These are phyloP conservation scores for Cyberlindnera veronae DNA, from an alignment of 805 yeast genomes.

Conservation along the genomic window DNA sequence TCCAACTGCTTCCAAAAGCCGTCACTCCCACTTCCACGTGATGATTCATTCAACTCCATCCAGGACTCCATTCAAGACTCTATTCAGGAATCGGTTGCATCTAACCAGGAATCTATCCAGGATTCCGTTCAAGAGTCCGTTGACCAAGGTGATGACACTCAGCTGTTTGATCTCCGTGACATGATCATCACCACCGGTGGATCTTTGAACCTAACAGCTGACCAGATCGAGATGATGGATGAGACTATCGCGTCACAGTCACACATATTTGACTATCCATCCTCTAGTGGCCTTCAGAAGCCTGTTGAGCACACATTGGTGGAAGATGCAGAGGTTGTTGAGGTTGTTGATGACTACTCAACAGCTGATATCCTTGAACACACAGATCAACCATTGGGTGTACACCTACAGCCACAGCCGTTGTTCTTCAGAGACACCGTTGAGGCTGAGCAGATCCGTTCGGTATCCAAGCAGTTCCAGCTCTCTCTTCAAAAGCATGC, in stretches of 20 bases:
- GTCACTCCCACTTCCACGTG: constrained; percentile 1
- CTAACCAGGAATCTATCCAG: constrained; percentile 11
- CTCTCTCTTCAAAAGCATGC: constrained; percentile 2
- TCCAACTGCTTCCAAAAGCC: constrained; percentile 3
- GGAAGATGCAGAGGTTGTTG: too few species aligned
- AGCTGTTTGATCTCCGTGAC: constrained; percentile 20
- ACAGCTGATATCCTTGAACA: constrained; percentile 2
- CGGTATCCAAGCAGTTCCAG: constrained; percentile 1
- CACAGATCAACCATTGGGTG: constrained; percentile 14
- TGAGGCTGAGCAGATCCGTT: constrained; percentile 22
- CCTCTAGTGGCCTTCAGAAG: background rate
- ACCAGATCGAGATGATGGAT: constrained; percentile 12
- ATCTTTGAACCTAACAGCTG: constrained; percentile 6
- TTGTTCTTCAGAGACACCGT: constrained; percentile 15
- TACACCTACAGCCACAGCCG: constrained; percentile 17
- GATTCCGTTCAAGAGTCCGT: constrained; percentile 6
- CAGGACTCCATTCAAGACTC: constrained; percentile 18
- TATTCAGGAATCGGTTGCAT: constrained; percentile 12
- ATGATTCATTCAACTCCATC: constrained; percentile 11
- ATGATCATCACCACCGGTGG: constrained; percentile 17
- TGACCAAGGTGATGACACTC: constrained; percentile 3
- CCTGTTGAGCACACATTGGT: too few species aligned
- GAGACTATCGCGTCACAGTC: constrained; percentile 16
- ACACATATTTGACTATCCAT: constrained; percentile 13
- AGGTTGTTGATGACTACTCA: constrained; percentile 1